These are phyloP conservation scores for Kalaharituber pfeilii DNA, from an alignment of 2,329 filamentous ascomycete species.

Conservation along the genomic window DNA sequence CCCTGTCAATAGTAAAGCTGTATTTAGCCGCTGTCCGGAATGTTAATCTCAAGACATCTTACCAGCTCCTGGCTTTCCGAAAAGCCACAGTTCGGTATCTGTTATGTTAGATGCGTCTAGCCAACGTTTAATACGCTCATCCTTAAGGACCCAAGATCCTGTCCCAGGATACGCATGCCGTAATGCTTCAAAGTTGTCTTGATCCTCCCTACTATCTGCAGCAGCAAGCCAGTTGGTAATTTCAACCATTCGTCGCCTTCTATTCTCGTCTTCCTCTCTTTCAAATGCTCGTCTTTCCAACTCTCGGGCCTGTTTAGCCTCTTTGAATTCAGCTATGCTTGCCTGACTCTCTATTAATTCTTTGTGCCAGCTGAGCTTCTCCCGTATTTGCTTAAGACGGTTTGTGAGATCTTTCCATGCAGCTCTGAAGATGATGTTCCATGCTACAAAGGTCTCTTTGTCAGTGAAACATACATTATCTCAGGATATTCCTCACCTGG, in stretches of 20 bases:
- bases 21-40: background rate
- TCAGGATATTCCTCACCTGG: too few relatives aligned
- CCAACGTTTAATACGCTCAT: constrained; percentile 21
- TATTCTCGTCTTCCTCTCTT: constrained; percentile 12
- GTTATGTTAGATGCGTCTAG: constrained; percentile 10
- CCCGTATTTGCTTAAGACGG: constrained; percentile 22
- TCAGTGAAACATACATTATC: too few relatives aligned
- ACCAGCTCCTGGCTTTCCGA: constrained; percentile 30
- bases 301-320: constrained; percentile 20
- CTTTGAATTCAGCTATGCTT: constrained; percentile 22
- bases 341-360: constrained; percentile 25
- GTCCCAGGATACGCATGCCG: constrained; percentile 17
- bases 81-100: too few relatives aligned
- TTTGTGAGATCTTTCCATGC: too few relatives aligned
- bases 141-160: constrained; percentile 25
- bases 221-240: constrained; percentile 20
- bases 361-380: constrained; percentile 23
- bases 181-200: constrained; percentile 16
- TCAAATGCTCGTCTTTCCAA: constrained; percentile 19
- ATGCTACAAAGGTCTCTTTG: constrained; percentile 22
- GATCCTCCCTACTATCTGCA: constrained; percentile 16
- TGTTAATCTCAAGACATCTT: constrained; percentile 2
- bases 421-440: constrained; percentile 25
- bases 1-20: constrained; percentile 24
- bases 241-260: constrained; percentile 10